A percentile compares a stretch with the other conserved stretches of the same genome.
Evolutionary conservation across 2,329 filamentous ascomycete genomes (phyloP).

Genomic region (Colletotrichum melonis): DNA sequence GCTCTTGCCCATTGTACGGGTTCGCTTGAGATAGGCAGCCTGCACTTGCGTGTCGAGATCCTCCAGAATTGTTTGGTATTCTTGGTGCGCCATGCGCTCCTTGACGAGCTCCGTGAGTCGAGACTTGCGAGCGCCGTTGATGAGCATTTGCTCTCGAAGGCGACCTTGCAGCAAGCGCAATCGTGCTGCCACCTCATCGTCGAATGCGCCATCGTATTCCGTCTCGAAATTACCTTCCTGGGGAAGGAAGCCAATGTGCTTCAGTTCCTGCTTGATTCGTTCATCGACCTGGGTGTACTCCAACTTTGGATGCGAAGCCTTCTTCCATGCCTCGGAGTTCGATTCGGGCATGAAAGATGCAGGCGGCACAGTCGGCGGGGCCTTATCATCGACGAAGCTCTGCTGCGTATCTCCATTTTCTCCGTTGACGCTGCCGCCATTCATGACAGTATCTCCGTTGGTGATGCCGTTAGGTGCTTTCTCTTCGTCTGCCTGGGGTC

Average conservation of each 20-base stretch:
- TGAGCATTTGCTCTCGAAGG: conserved; percentile 83
- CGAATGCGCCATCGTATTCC: conserved; percentile 89
- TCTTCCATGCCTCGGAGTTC: conserved; percentile 81
- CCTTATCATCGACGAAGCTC: conserved; percentile 48
- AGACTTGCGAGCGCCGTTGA: conserved; percentile 92
- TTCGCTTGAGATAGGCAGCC: conserved; percentile 94
- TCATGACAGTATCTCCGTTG: conserved; percentile 66
- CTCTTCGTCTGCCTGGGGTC: conserved; percentile 66
- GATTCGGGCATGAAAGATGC: conserved; percentile 86
- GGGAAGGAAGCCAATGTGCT: conserved; percentile 88
- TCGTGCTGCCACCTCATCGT: conserved; percentile 93
- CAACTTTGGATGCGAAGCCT: conserved; percentile 77
- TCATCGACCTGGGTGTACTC: conserved; percentile 92
- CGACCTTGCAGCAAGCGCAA: conserved; percentile 86
- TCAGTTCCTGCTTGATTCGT: conserved; percentile 89
- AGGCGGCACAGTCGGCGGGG: conserved; percentile 62
- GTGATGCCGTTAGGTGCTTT: conserved; percentile 63
- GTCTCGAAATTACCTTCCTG: conserved; percentile 68
- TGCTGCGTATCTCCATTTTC: conserved; percentile 53
- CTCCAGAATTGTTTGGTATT: conserved; percentile 96
- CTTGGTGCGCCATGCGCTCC: conserved; percentile 94
- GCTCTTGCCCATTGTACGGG: conserved; percentile 91
- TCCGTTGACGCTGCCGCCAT: conserved; percentile 57
- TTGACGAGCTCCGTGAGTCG: conserved; percentile 88
- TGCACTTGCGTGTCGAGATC: conserved; percentile 96